These are phyloP conservation scores for sunflower (Helianthus annuus) DNA, from an alignment of 129 eudicot genomes.

Conservation along the genomic window HanXRQr2.0-SUNRISE NC_035438.2:47932425-47932924, in stretches of 20 bases:
- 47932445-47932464: too few species aligned
- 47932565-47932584: conserved; percentile 32
- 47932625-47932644: conserved; percentile 36
- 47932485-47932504: conserved; percentile 28
- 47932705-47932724: conserved; percentile 28
- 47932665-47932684: conserved; percentile 44
- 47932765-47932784: conserved; percentile 12
- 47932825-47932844: conserved; percentile 54
- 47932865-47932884: conserved; percentile 61
- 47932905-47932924: conserved; percentile 40
- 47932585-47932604: conserved; percentile 56
- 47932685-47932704: conserved; percentile 40
- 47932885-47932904: conserved; percentile 53
- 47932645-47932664: conserved; percentile 43
- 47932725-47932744: conserved; percentile 37
- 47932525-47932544: conserved; percentile 56
- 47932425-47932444: too few species aligned
- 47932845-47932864: conserved; percentile 64
- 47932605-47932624: conserved; percentile 38
- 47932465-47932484: too few species aligned
- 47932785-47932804: conserved; percentile 27
- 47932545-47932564: conserved; percentile 38
- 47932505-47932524: conserved; percentile 50
- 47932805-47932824: conserved; percentile 46
- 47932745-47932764: conserved; percentile 33